Percentiles rank a stretch among this genome's conserved stretches.
These are phyloP conservation scores for Vachellia collinsii DNA, from an alignment of 306 rosid genomes.

Conservation along the genomic window DNA sequence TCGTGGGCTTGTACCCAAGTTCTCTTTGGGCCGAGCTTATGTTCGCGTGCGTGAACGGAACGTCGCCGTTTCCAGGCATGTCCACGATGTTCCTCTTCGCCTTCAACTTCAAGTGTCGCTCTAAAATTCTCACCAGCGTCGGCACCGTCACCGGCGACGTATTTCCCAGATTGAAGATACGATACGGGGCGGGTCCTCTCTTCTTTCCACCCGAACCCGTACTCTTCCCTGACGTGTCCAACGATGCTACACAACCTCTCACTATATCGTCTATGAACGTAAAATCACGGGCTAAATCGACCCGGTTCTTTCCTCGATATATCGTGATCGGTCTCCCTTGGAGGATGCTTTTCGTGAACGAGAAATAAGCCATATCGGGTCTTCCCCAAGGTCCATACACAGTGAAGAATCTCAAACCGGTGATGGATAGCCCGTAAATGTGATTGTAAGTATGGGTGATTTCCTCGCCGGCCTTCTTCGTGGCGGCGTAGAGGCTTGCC, in stretches of 20 bases:
- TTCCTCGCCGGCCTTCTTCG: slow-evolving; percentile 92
- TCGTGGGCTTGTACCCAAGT: slow-evolving; percentile 83
- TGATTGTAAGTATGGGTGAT: slow-evolving; percentile 84
- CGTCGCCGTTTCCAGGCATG: slow-evolving; percentile 98
- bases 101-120: slow-evolving; percentile 73
- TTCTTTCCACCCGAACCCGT: slow-evolving; percentile 93
- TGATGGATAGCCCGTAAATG: slow-evolving; percentile 78
- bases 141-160: slow-evolving; percentile 93
- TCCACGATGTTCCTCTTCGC: slow-evolving; percentile 82
- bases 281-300: slow-evolving; percentile 79
- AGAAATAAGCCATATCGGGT: slow-evolving; percentile 94
- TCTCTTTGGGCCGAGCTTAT: slow-evolving; percentile 65
- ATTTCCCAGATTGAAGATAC: slow-evolving; percentile 83
- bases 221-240: slow-evolving; percentile 73
- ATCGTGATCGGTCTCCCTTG: slow-evolving; percentile 86
- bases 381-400: slow-evolving; percentile 96
- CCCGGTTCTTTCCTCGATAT: slow-evolving; percentile 77
- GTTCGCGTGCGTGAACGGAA: slow-evolving; percentile 88
- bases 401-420: slow-evolving; percentile 84
- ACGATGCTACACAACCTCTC: slow-evolving; percentile 77
- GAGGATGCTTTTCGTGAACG: slow-evolving; percentile 73
- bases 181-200: slow-evolving; percentile 62
- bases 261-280: slow-evolving; percentile 87
- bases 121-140: slow-evolving; percentile 68
- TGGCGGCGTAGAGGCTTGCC: slow-evolving; percentile 80